Evolutionary conservation across 495 filamentous ascomycete species (phyloP), one percentile per base, ranked within the genome.

Genomic region (Bathelium albidoporum): DNA sequence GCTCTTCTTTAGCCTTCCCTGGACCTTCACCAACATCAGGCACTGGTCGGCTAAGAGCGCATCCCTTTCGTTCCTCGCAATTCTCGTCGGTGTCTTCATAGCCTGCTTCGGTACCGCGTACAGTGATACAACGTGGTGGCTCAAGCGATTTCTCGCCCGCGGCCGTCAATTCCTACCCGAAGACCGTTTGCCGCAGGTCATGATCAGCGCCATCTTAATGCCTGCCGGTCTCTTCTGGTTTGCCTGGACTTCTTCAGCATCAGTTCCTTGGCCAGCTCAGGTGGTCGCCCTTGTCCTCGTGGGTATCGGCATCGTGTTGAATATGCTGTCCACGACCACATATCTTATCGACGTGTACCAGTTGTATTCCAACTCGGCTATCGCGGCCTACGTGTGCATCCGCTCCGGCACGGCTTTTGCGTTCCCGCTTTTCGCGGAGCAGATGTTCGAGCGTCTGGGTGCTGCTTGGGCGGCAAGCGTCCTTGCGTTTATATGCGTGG

Each of bases 21-120:
- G 66, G 59, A 58, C 63, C 32, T 74, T 70, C 62, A 24, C 69
- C 58, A 49, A 65, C 39, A 49, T 65, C 3, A 66, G 73, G 12
- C 63, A 64, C 22, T 72, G 68, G 67, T 76, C 77, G 36, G 62
- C 73, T 0, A 76, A 77, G 2, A 41, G 78, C 66, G 70, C 66
- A 45, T 77, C 79, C 0, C 72, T 82, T 2, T 77, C 79, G 4
- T 83, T 82, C 68, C 64, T 83, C 4, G 76, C 76, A 20, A 78
- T 81, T 61, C 68, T 83, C 1, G 63, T 81, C 16, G 74, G 76
- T 0, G 67, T 66, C n/a, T n/a, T n/a, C n/a, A n/a, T n/a, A n/a
- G n/a, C n/a, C n/a, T n/a, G n/a, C n/a, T n/a, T n/a, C n/a, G n/a
- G n/a, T n/a, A n/a, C n/a, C n/a, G n/a, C n/a, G n/a, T n/a, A n/a